Percentiles rank a stretch among this genome's conserved stretches.
These are phyloP conservation scores for Xylaria sp. DNA, from an alignment of 2,329 filamentous ascomycete species.

Conservation along the genomic window DNA sequence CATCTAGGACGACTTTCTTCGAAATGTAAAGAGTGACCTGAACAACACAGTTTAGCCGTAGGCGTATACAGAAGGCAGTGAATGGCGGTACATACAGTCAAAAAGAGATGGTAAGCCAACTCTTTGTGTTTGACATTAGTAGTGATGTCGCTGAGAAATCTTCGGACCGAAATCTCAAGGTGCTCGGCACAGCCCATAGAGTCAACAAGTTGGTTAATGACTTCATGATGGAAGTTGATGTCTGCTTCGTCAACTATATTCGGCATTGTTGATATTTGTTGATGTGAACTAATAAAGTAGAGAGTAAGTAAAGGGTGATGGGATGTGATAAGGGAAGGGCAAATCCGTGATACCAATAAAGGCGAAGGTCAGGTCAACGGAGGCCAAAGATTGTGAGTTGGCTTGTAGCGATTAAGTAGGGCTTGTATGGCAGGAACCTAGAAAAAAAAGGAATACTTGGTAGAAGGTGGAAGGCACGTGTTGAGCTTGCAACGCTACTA, in stretches of 20 bases:
- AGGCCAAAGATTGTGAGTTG: background rate
- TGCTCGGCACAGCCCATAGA: constrained; percentile 3
- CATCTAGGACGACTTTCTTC: constrained; percentile 7
- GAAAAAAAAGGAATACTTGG: background rate
- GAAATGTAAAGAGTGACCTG: constrained; percentile 27
- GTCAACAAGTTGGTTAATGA: constrained; percentile 18
- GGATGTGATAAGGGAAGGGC: background rate
- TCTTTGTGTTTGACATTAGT: constrained; percentile 15
- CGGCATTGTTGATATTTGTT: constrained; percentile 3
- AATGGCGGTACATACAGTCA: constrained; percentile 5
- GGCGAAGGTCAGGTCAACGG: background rate
- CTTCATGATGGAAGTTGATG: constrained; percentile 12
- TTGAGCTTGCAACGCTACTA: no score
- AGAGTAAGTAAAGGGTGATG: background rate
- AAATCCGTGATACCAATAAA: background rate
- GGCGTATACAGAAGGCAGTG: background rate
- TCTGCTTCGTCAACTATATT: background rate
- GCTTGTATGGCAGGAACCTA: background rate
- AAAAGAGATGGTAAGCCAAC: constrained; percentile 29
- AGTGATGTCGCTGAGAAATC: constrained; percentile 19
- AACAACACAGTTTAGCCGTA: background rate
- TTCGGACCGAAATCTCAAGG: constrained; percentile 13
- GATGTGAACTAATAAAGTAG: background rate
- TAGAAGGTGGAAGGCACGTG: background rate
- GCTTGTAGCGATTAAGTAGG: background rate